Evolutionary conservation across 1,139 yeast genomes (phyloP).

Genomic region (Candida tunisiensis): DNA sequence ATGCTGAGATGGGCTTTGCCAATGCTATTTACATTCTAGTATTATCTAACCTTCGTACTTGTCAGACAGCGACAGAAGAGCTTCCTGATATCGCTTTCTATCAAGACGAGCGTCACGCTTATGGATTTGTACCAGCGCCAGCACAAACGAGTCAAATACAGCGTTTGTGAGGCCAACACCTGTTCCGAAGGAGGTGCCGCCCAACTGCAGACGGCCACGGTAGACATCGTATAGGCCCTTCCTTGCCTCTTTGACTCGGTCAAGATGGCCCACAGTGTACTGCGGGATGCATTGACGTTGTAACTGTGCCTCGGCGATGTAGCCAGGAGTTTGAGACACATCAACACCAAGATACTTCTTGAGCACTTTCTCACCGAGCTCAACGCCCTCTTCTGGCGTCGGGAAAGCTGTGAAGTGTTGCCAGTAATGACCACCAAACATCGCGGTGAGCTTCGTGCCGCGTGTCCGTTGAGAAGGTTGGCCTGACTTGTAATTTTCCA

Average conservation of each 20-base stretch:
- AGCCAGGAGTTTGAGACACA: slow-evolving; percentile 18
- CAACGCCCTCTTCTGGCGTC: slow-evolving; percentile 26
- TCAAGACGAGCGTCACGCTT: slow-evolving; percentile 15
- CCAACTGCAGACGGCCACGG: slow-evolving; percentile 34
- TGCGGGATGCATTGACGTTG: slow-evolving; percentile 61
- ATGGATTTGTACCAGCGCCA: slow-evolving; percentile 26
- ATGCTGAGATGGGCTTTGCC: slow-evolving; percentile 7
- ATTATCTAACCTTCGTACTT: too few relatives aligned
- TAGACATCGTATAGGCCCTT: slow-evolving; percentile 20
- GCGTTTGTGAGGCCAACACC: slow-evolving; percentile 91
- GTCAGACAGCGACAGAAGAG: slow-evolving; percentile 10
- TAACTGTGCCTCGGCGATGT: slow-evolving; percentile 18
- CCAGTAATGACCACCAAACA: slow-evolving; percentile 77
- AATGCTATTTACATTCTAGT: too few relatives aligned
- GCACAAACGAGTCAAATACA: slow-evolving; percentile 43
- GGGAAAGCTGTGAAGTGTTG: slow-evolving; percentile 23
- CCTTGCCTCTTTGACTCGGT: slow-evolving; percentile 25
- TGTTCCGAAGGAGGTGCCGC: slow-evolving; percentile 71
- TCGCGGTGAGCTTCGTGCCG: slow-evolving; percentile 51
- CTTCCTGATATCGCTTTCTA: too few relatives aligned
- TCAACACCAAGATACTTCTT: slow-evolving; percentile 32
- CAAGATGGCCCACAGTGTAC: slow-evolving; percentile 55
- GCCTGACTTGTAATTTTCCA: not conserved
- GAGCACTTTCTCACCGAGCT: slow-evolving; percentile 31
- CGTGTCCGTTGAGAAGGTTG: slow-evolving; percentile 2